These are phyloP conservation scores for Aspergillus sp. DNA, from an alignment of 2,329 filamentous ascomycete species.

Conservation along the genomic window DNA sequence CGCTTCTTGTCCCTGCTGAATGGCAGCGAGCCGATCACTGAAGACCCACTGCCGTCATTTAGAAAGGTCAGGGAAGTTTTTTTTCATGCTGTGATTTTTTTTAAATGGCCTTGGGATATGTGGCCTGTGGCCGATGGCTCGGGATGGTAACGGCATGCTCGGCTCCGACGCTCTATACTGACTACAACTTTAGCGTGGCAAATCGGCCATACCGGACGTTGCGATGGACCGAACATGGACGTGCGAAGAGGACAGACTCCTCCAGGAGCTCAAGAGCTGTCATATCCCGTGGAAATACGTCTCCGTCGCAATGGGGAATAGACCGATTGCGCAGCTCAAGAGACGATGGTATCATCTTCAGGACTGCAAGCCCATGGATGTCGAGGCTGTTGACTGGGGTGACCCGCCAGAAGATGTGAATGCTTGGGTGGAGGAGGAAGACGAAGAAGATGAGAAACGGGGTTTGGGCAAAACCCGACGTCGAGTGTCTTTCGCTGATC, in stretches of 20 bases:
- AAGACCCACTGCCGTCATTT: background rate
- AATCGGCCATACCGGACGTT: background rate
- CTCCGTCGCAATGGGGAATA: conserved; percentile 19
- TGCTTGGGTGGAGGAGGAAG: background rate
- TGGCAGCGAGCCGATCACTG: background rate
- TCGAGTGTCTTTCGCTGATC: conserved; percentile 18
- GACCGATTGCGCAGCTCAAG: conserved; percentile 24
- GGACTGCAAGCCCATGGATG: background rate
- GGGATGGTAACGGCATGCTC: too few species aligned
- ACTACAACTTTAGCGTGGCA: background rate
- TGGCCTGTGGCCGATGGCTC: background rate
- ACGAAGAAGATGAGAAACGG: background rate
- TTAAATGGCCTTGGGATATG: background rate
- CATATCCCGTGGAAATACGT: conserved; percentile 24
- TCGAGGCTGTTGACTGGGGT: background rate
- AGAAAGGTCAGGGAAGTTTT: background rate
- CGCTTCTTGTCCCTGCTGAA: conserved; percentile 1
- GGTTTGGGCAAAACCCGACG: conserved; percentile 4
- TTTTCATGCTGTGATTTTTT: background rate
- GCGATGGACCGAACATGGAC: conserved; percentile 17
- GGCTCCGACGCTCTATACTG: background rate
- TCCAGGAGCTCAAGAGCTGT: conserved; percentile 19
- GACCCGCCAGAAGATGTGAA: background rate
- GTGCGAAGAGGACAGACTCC: conserved; percentile 19
- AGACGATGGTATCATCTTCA: conserved; percentile 20